Conservation (phyloP, 352 stramenopile genomes). For the Globisporangium rhizosaccharum region DNA sequence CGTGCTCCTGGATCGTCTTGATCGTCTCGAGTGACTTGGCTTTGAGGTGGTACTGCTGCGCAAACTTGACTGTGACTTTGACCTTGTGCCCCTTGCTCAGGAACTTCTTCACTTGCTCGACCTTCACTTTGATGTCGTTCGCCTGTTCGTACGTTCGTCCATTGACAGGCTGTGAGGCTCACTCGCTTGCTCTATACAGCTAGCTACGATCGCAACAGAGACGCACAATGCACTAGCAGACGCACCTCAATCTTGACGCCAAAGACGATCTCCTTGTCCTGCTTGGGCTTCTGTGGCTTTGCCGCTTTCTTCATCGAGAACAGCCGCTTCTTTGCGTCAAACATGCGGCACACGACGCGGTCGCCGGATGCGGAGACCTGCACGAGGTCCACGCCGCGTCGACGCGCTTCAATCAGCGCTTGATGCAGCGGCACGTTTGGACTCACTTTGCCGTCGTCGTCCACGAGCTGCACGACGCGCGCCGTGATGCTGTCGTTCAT, state of each 20-base stretch:
- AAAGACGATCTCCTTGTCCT: constrained; percentile 68
- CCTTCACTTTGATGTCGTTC: constrained; percentile 70
- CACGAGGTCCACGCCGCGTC: constrained; percentile 60
- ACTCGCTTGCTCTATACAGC: not conserved
- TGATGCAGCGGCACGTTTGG: constrained; percentile 41
- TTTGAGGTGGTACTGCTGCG: constrained; percentile 54
- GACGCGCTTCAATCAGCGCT: constrained; percentile 45
- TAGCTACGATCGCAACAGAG: not conserved
- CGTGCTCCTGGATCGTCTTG: constrained; percentile 30
- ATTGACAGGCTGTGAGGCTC: not conserved
- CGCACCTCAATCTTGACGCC: constrained; percentile 65
- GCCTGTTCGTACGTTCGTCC: constrained; percentile 14
- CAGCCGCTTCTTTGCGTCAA: constrained; percentile 70
- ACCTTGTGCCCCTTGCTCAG: constrained; percentile 76
- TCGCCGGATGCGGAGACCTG: constrained; percentile 49
- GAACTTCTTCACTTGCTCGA: constrained; percentile 61
- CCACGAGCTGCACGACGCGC: constrained; percentile 45
- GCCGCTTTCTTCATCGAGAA: constrained; percentile 63
- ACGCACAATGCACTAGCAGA: not conserved
- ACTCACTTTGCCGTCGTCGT: constrained; percentile 43
- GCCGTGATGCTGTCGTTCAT: constrained; percentile 64
- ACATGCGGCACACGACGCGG: constrained; percentile 51
- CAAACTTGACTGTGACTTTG: constrained; percentile 69
- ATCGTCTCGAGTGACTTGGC: constrained; percentile 39
- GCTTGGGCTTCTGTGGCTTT: constrained; percentile 62